Evolutionary conservation across 75 land plant species (phyloP), one percentile per base, ranked within the genome.

Genomic region (Pinus taeda): DNA sequence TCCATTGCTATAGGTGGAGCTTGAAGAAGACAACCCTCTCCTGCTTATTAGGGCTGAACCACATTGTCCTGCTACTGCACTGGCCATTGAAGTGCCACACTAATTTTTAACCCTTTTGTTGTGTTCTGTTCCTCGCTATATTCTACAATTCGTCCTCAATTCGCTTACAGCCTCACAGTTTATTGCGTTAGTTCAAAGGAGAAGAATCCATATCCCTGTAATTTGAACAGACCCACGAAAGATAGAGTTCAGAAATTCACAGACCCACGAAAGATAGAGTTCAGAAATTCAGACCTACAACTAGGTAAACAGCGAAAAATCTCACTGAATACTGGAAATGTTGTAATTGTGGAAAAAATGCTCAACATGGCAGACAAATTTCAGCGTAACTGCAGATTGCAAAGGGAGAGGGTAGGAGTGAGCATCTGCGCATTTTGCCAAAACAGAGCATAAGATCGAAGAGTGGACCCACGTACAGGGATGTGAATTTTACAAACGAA

Each of bases 21-120:
- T 30, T 33, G 67, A 64, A 64, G 36, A 64, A 18, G 67, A 64
- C 17, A 33, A 37, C 15, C 67, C 67, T 64, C 67, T 64, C 39
- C 39, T 63, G 4, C 66, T 64, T 63, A 29, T 29, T 37, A 15
- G 36, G 39, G 18, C 18, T 33, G 67, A 64, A 5, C 39, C 39
- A 64, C 39, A 64, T 64, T 64, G 67, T 13, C 14, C 66, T 29
- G 66, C 30, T 2, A 64, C 67, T 30, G 67, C 67, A 64, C 67
- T 30, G 39, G 67, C 67, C 67, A 64, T 64, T 64, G 18, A 33
- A 30, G 36, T 64, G 36, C 7, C 39, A 64, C 18, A 26, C 0
- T 26, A 59, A 59, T 59, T 21, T 59, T 15, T 12, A 30, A 26
- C 66, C 37, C 37, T 61, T 63, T 63, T 26, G 15, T 33, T 18